Base-by-base conservation (phyloP, 2,329 filamentous ascomycete species). In the Cryphonectria parasitica region DNA sequence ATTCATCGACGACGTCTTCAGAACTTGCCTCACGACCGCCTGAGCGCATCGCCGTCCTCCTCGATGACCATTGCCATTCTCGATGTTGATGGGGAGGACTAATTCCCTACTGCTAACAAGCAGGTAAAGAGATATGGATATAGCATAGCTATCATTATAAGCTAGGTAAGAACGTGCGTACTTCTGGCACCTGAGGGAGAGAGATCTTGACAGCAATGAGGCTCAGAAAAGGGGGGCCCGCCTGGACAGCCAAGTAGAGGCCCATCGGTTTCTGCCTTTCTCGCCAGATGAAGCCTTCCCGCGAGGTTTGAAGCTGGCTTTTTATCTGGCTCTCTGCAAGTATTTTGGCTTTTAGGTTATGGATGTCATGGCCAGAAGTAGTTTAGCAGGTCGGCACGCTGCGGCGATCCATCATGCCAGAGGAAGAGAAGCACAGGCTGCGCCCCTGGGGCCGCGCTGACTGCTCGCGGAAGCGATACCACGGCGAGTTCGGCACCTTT, bases 401-500 rank as follows among this genome's bases (percentile, higher is more conserved):
- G 7, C 52, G 67, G 64, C 70, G 64, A 64, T 22, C 39, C 43
- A 31, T 49, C 45, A n/a, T n/a, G n/a, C 45, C 22, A 49, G 17
- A 49, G 45, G 19, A 3, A n/a, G 45, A 49, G 36, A 39, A 10
- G 17, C 36, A 39, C 54, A 28, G 34, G 25, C 54, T 58, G 54
- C 54, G 28, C 54, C 54, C 28, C 54, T 34, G 28, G 45, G 45
- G 5, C 54, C 36, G 34, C 34, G 34, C 34, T 19, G 36, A 64
- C 49, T n/a, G 49, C 22, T 19, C 25, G 13, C 54, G 22, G 54
- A 31, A 45, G 54, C 65, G 34, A 68, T 68, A 22, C 58, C 58
- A 56, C 66, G 11, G 19, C 28, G 34, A 54, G 66, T 60, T 36
- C 19, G 69, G 65, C 69, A 52, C 71, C 68, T 68, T 72, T 70